These are phyloP conservation scores for Nicotiana undulata DNA, from an alignment of 257 asterid genomes.

Conservation along the genomic window DNA sequence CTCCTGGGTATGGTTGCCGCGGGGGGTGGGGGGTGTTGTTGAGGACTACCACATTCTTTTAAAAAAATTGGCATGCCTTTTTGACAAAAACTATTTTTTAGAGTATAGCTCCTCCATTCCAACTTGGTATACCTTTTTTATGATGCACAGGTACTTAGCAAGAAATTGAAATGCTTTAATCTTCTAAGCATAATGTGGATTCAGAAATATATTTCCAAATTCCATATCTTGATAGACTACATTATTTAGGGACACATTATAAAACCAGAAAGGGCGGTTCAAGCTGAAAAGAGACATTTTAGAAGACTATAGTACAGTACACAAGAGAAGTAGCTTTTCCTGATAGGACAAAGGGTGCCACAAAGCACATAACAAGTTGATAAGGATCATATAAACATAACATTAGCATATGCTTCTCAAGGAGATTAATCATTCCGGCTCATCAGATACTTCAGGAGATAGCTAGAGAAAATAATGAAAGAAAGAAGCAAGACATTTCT, in stretches of 20 bases:
- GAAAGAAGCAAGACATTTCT: neutral
- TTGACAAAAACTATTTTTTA: neutral
- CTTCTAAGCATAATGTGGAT: neutral
- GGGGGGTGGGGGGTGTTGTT: neutral
- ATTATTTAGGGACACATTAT: neutral
- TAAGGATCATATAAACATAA: neutral
- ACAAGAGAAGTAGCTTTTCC: neutral
- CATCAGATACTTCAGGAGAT: neutral
- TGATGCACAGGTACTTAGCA: neutral
- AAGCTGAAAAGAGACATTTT: neutral
- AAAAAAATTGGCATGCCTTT: neutral
- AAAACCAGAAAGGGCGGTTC: neutral
- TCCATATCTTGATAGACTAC: neutral
- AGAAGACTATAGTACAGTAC: neutral
- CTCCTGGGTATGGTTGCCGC: neutral
- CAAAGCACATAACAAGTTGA: neutral
- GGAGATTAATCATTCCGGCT: neutral
- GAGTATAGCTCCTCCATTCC: neutral
- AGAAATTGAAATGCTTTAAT: neutral
- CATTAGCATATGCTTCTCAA: neutral
- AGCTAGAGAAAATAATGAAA: neutral
- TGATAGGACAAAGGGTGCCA: neutral
- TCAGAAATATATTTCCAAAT: neutral
- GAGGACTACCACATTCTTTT: neutral
- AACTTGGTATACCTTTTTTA: neutral